These are phyloP conservation scores for Aureobasidium uvarum DNA, from an alignment of 2,329 filamentous ascomycete genomes.

Conservation along the genomic window DNA sequence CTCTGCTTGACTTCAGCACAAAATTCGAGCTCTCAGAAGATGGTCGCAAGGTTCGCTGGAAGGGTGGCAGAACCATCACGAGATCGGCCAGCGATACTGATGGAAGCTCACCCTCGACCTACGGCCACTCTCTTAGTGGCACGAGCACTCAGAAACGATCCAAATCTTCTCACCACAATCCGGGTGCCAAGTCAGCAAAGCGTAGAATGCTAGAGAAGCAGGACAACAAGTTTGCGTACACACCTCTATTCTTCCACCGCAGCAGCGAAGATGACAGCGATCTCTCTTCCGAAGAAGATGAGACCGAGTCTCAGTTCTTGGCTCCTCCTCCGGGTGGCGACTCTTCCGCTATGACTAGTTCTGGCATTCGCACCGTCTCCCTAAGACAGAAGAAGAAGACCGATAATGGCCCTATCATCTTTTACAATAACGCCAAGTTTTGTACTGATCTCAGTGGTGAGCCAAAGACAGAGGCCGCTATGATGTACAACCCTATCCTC, in stretches of 20 bases:
- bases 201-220: slow-evolving; percentile 4
- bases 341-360: slow-evolving; percentile 47
- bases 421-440: slow-evolving; percentile 76
- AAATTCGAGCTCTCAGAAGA: slow-evolving; percentile 76
- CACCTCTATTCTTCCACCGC: slow-evolving; percentile 50
- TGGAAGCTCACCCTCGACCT: slow-evolving; percentile 30
- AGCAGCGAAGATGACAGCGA: slow-evolving; percentile 44
- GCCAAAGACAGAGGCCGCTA: slow-evolving; percentile 34
- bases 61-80: slow-evolving; percentile 64
- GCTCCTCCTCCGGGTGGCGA: slow-evolving; percentile 34
- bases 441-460: slow-evolving; percentile 77
- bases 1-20: slow-evolving; percentile 66
- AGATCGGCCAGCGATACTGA: slow-evolving; percentile 61
- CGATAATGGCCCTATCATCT: slow-evolving; percentile 74
- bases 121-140: slow-evolving; percentile 25
- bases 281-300: slow-evolving; percentile 37
- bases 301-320: slow-evolving; percentile 37
- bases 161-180: slow-evolving; percentile 15
- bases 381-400: slow-evolving; percentile 50
- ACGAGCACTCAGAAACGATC: slow-evolving; percentile 36
- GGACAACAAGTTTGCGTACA: slow-evolving; percentile 45
- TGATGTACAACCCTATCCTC: slow-evolving; percentile 27
- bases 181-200: slow-evolving; percentile 1
- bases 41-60: slow-evolving; percentile 77
- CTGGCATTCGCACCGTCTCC: slow-evolving; percentile 47